Evolutionary conservation across 2,329 filamentous ascomycete species (phyloP), one percentile per base, ranked within the genome.

Genomic region (Neopestalotiopsis rosae): DNA sequence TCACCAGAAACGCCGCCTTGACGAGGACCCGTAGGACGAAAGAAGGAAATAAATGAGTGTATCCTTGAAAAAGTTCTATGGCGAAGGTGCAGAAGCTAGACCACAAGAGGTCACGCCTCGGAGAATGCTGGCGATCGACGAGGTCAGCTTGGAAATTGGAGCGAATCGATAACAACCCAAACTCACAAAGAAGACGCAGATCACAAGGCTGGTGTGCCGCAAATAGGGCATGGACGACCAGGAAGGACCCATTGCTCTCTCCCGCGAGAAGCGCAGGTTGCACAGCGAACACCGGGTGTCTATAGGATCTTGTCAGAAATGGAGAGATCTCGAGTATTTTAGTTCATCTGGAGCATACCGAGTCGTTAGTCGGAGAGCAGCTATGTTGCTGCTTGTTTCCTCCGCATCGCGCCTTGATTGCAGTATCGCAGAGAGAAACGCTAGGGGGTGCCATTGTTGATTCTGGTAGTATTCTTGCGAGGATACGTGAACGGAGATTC

Each of bases 161-260:
- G 20, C 17, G 32, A n/a, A 62, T 20, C 10, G 30, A 40, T 12
- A 17, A 40, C n/a, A 10, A 38, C 17, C 32, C 28, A 62, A 20
- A 62, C 59, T 42, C 32, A 62, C 34, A 57, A 57, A 17, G 17
- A 38, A 10, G 10, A 14, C 7, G 20, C 24, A 10, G 12, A 42
- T 67, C 40, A 67, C 66, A 67, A 49, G 17, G 66, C 66, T 42
- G 66, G 66, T 52, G 66, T 67, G 42, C 66, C 66, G 40, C 66
- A 67, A 38, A 62, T 63, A 40, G 66, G 66, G 56, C 66, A 67
- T 3, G 58, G 42, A 34, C 66, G 66, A 32, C 66, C 66, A 56
- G 66, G 66, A n/a, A 67, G 42, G 34, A 67, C 66, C 66, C 66
- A 67, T 57, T 67, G 66, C 32, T 67, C 57, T 52, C 57, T 67